phyloP scores from a whole-genome alignment of 1,284 basidiomycete genomes.

The Marasmius tenuissimus region DNA sequence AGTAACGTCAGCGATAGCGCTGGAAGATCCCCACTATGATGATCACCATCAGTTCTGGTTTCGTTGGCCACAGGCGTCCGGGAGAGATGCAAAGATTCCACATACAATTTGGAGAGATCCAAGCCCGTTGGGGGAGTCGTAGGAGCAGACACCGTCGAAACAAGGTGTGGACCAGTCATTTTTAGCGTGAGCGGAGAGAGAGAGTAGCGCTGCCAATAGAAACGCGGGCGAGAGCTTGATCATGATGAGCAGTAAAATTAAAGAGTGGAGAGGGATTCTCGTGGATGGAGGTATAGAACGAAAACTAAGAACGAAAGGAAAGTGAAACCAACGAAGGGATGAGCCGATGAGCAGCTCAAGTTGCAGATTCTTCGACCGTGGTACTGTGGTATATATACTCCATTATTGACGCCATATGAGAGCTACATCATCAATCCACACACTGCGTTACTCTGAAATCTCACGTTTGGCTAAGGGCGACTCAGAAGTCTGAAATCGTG shows the following conservation, averaged over 20 bases:
- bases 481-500: too few species aligned
- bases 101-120: conserved; percentile 15
- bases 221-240: conserved; percentile 5
- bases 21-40: conserved; percentile 12
- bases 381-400: too few species aligned
- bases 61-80: neutral
- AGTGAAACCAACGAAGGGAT: neutral
- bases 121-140: conserved; percentile 10
- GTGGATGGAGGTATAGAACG: neutral
- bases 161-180: conserved; percentile 17
- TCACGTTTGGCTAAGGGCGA: too few species aligned
- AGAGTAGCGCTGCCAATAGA: neutral
- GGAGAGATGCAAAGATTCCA: neutral
- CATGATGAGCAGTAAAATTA: neutral
- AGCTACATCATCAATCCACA: too few species aligned
- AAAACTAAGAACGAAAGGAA: neutral
- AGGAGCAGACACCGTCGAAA: conserved; percentile 14
- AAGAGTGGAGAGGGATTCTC: neutral
- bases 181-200: conserved; percentile 2
- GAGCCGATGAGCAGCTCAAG: neutral
- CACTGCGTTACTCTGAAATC: too few species aligned
- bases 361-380: neutral
- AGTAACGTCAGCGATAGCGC: conserved; percentile 19
- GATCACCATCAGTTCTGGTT: neutral
- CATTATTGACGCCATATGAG: too few species aligned